These are phyloP conservation scores for Agrocybe pediades DNA, from an alignment of 768 basidiomycete species.

Conservation along the genomic window DNA sequence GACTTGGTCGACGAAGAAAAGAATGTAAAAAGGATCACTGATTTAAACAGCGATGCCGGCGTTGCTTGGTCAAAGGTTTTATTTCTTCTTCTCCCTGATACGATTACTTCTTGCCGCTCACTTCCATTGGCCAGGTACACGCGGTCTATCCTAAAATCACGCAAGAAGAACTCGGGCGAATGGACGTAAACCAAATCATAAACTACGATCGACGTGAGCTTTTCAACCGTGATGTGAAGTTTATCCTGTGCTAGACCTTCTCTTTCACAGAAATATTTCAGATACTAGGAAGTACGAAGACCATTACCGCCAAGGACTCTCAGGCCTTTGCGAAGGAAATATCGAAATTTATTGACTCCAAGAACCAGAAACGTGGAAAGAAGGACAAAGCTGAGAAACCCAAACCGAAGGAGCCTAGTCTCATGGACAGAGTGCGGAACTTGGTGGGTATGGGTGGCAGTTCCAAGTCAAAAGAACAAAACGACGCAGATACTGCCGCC, in stretches of 20 bases:
- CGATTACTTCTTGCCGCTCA: neutral
- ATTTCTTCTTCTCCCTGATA: neutral
- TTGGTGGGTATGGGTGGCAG: conserved; percentile 19
- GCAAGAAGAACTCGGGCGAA: conserved; percentile 47
- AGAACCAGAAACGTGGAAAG: conserved; percentile 57
- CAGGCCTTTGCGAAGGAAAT: conserved; percentile 56
- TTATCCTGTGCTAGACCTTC: conserved; percentile 1
- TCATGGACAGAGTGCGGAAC: conserved; percentile 34
- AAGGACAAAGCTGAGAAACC: conserved; percentile 40
- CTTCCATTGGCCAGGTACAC: conserved; percentile 47
- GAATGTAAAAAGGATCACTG: conserved; percentile 49
- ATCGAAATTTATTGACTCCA: conserved; percentile 65
- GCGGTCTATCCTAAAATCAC: conserved; percentile 58
- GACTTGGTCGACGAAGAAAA: conserved; percentile 66
- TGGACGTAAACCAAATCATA: conserved; percentile 56
- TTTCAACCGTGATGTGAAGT: neutral
- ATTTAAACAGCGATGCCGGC: conserved; percentile 60
- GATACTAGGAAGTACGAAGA: conserved; percentile 55
- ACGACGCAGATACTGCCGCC: conserved; percentile 37
- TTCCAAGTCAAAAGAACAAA: conserved; percentile 10
- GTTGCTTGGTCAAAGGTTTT: conserved; percentile 62
- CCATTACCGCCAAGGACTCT: conserved; percentile 50
- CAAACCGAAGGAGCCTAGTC: conserved; percentile 36
- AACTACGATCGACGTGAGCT: conserved; percentile 45
- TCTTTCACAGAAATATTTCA: conserved; percentile 38